phyloP scores from a whole-genome alignment of 768 basidiomycete species.

The Neoboletus magnificus region DNA sequence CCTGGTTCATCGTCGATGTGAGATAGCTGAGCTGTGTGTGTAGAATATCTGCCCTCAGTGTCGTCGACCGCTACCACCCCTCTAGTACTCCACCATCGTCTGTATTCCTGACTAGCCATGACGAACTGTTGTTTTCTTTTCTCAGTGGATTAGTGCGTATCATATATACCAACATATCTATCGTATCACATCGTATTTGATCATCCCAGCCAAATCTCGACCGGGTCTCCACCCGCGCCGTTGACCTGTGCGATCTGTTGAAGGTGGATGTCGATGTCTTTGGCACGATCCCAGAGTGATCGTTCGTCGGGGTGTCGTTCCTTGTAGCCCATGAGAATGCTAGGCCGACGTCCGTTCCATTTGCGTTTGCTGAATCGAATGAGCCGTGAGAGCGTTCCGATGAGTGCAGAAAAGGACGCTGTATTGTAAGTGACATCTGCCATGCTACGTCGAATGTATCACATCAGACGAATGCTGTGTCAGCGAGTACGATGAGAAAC shows the following conservation, averaged over 20 bases:
- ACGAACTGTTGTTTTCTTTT: not conserved
- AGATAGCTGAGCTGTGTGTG: not conserved
- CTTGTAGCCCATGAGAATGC: constrained; percentile 79
- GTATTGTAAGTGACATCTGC: constrained; percentile 92
- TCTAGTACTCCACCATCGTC: constrained; percentile 37
- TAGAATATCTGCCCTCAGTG: constrained; percentile 94
- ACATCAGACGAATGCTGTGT: not conserved
- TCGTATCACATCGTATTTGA: not conserved
- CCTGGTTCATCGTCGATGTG: not conserved
- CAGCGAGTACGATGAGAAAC: not conserved
- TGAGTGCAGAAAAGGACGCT: constrained; percentile 72
- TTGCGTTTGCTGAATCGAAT: constrained; percentile 24
- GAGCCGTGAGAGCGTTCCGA: constrained; percentile 61
- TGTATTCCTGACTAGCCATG: not conserved
- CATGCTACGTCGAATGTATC: constrained; percentile 36
- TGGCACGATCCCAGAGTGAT: constrained; percentile 63
- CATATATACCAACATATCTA: constrained; percentile 11
- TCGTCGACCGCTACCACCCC: constrained; percentile 75
- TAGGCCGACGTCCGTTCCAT: constrained; percentile 32
- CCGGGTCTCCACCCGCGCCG: constrained; percentile 61
- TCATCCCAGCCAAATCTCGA: constrained; percentile 69
- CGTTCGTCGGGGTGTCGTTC: constrained; percentile 78
- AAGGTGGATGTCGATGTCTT: constrained; percentile 52
- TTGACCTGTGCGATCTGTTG: constrained; percentile 47
- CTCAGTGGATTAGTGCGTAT: constrained; percentile 1